These are phyloP conservation scores for Neurospora intermedia DNA, from an alignment of 495 filamentous ascomycete genomes.

Conservation along the genomic window DNA sequence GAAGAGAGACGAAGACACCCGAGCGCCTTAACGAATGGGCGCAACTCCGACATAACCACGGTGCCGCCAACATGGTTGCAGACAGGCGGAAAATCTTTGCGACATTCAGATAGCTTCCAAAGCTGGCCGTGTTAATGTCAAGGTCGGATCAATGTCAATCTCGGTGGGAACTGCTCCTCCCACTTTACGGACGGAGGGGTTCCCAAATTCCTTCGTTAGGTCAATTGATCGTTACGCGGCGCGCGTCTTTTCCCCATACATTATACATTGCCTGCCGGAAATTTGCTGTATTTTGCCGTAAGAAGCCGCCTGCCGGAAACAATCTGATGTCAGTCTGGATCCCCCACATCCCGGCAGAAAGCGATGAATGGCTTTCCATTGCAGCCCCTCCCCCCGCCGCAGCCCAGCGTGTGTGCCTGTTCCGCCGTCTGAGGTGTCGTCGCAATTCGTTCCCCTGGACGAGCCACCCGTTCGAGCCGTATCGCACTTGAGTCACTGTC, in stretches of 20 bases:
- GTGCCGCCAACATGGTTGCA: constrained; percentile 39
- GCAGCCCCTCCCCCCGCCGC: background rate
- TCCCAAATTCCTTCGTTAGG: background rate
- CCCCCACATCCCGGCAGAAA: background rate
- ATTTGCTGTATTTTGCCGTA: background rate
- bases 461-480: background rate
- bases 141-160: background rate
- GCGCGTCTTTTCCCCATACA: background rate
- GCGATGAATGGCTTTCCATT: background rate
- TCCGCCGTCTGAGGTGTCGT: background rate
- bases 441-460: background rate
- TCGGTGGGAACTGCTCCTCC: background rate
- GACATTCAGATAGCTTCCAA: background rate
- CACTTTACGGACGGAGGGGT: background rate
- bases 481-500: background rate
- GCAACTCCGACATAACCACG: constrained; percentile 46
- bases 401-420: background rate
- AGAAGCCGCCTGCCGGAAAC: background rate
- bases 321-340: background rate
- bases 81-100: background rate
- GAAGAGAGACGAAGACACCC: constrained; percentile 19
- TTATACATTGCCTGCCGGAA: background rate
- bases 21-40: constrained; percentile 29
- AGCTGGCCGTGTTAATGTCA: background rate
- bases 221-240: background rate